Evolutionary conservation across 176 grass and related monocot species (phyloP).

Genomic region (Stipa capillata): DNA sequence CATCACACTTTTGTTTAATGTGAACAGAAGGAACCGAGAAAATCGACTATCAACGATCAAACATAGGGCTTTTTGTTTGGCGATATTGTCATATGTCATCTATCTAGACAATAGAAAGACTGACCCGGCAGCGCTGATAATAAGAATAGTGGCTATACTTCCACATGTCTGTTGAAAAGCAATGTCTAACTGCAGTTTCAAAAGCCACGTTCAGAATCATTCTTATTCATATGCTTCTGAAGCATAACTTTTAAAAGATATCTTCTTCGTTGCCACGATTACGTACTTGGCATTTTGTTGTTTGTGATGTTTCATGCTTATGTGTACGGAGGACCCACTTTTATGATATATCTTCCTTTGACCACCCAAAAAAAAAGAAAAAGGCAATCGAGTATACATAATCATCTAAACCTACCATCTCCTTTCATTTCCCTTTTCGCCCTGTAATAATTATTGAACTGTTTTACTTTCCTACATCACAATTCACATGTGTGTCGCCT

Average conservation of each 20-base stretch:
- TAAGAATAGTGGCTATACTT: not conserved
- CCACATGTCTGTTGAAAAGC: constrained; percentile 1
- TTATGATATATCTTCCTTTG: not conserved
- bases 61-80: not conserved
- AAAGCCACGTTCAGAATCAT: not conserved
- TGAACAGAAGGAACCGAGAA: not conserved
- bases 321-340: not conserved
- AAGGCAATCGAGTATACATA: too few species aligned
- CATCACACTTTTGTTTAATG: too few species aligned
- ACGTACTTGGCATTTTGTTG: not conserved
- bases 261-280: not conserved
- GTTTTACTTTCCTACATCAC: too few species aligned
- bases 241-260: not conserved
- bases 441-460: too few species aligned
- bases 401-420: not conserved
- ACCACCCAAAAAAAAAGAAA: too few species aligned
- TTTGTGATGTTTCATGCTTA: not conserved
- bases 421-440: not conserved
- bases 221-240: not conserved
- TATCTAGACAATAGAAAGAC: not conserved
- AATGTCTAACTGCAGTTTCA: not conserved
- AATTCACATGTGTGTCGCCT: not conserved
- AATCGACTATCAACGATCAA: not conserved
- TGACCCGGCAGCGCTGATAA: not conserved
- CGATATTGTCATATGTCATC: not conserved